Percentiles rank a stretch among this genome's conserved stretches.
Conservation (phyloP, 2,329 filamentous ascomycete species). For the Aspergillus tamarii region DNA sequence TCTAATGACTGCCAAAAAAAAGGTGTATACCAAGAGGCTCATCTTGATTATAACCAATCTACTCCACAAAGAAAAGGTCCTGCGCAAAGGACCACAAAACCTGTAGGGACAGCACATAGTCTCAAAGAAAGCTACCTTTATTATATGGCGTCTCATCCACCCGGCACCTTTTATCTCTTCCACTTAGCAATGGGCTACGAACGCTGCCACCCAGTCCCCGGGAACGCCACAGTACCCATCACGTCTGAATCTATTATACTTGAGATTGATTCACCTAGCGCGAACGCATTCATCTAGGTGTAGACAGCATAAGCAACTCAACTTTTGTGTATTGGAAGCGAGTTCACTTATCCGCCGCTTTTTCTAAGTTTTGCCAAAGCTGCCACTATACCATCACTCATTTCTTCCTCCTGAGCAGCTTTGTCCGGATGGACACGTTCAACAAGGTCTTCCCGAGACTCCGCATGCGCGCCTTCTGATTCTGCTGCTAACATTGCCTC, state of each 20-base stretch:
- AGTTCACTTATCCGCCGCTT: conserved; percentile 28
- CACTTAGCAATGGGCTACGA: background rate
- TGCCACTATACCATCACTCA: conserved; percentile 62
- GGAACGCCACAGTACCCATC: background rate
- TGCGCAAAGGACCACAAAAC: background rate
- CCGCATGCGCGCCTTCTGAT: conserved; percentile 27
- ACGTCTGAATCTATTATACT: background rate
- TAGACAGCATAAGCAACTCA: background rate
- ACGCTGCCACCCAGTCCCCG: background rate
- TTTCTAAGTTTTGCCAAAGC: conserved; percentile 60
- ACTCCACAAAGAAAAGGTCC: background rate
- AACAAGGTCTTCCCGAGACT: conserved; percentile 23
- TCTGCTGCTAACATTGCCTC: conserved; percentile 48
- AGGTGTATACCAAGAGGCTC: background rate
- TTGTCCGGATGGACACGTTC: conserved; percentile 13
- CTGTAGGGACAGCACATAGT: background rate
- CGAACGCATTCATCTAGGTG: background rate
- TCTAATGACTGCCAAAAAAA: background rate
- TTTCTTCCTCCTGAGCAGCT: conserved; percentile 42
- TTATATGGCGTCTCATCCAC: background rate
- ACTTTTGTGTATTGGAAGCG: background rate
- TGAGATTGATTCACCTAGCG: background rate
- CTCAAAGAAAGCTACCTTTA: background rate
- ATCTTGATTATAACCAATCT: background rate
- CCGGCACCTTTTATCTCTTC: background rate